phyloP scores from a whole-genome alignment of 2,329 filamentous ascomycete species.

The Albophoma yamanashiensis region DNA sequence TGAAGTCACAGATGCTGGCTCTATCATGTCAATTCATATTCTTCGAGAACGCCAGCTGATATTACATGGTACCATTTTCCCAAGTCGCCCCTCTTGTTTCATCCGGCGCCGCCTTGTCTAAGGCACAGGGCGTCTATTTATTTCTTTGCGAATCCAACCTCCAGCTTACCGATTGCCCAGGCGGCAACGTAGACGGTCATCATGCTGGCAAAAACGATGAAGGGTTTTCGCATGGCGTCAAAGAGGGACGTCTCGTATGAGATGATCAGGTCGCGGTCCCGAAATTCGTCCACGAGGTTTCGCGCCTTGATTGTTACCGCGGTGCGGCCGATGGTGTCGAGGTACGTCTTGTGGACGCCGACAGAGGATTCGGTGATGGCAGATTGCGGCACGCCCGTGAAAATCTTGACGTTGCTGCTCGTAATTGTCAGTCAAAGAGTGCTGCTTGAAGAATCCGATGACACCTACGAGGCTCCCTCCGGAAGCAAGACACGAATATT shows the following conservation, averaged over 20 bases:
- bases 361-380: constrained; percentile 48
- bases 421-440: constrained; percentile 18
- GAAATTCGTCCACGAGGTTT: constrained; percentile 84
- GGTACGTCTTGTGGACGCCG: constrained; percentile 72
- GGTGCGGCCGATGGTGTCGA: constrained; percentile 87
- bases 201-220: constrained; percentile 66
- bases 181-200: constrained; percentile 63
- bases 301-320: constrained; percentile 67
- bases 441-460: neutral
- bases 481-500: constrained; percentile 77
- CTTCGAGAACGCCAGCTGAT: constrained; percentile 6
- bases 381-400: constrained; percentile 57
- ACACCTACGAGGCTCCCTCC: constrained; percentile 72
- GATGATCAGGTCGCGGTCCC: constrained; percentile 73
- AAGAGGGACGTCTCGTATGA: constrained; percentile 75
- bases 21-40: constrained; percentile 8
- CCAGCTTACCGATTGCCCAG: constrained; percentile 67
- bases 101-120: neutral
- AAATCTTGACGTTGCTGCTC: constrained; percentile 66
- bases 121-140: neutral
- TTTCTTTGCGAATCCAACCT: constrained; percentile 60
- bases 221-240: constrained; percentile 73
- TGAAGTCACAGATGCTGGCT: neutral
- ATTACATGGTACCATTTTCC: constrained; percentile 5
- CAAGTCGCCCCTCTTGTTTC: neutral